Percentiles rank a stretch among this genome's conserved stretches.
These are phyloP conservation scores for Coemansia sp. DNA, from an alignment of 192 early-diverging fungal genomes.

Conservation along the genomic window DNA sequence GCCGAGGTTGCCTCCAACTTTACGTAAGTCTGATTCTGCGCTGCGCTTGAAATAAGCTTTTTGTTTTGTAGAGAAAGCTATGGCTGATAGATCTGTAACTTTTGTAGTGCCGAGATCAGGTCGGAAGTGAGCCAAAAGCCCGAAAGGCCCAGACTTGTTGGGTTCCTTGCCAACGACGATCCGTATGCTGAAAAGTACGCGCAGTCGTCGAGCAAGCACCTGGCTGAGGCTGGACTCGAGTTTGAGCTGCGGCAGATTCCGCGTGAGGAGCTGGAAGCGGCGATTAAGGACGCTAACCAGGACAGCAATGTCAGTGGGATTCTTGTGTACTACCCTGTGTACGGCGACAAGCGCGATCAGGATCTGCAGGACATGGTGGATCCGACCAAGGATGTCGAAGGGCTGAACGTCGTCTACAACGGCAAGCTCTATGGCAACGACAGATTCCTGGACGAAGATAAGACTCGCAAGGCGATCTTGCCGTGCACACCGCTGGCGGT, in stretches of 20 bases:
- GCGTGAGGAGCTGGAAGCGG: conserved; percentile 80
- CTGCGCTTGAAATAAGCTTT: too few relatives aligned
- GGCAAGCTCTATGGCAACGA: conserved; percentile 98
- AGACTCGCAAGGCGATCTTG: conserved; percentile 92
- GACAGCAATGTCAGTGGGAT: conserved; percentile 88
- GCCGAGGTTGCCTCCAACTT: conserved; percentile 55
- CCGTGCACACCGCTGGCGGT: conserved; percentile 98
- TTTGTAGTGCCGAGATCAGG: conserved; percentile 39
- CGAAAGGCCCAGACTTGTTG: conserved; percentile 76
- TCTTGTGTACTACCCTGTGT: conserved; percentile 99
- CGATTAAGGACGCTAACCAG: conserved; percentile 84
- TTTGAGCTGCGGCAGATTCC: conserved; percentile 88
- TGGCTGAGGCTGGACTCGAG: conserved; percentile 81
- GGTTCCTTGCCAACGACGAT: conserved; percentile 95
- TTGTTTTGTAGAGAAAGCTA: not conserved
- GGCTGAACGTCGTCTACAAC: conserved; percentile 89
- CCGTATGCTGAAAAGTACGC: conserved; percentile 91
- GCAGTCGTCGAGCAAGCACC: conserved; percentile 92
- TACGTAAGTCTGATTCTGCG: conserved; percentile 32
- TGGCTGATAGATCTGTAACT: not conserved
- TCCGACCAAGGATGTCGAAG: conserved; percentile 93
- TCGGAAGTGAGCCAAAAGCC: conserved; percentile 63
- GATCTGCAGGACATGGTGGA: conserved; percentile 91
- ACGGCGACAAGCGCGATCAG: conserved; percentile 90
- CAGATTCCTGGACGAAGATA: conserved; percentile 77